Percentiles rank a stretch among this genome's conserved stretches.
Evolutionary conservation across 805 yeast genomes (phyloP).

Genomic region (Zygoascus tannicola): DNA sequence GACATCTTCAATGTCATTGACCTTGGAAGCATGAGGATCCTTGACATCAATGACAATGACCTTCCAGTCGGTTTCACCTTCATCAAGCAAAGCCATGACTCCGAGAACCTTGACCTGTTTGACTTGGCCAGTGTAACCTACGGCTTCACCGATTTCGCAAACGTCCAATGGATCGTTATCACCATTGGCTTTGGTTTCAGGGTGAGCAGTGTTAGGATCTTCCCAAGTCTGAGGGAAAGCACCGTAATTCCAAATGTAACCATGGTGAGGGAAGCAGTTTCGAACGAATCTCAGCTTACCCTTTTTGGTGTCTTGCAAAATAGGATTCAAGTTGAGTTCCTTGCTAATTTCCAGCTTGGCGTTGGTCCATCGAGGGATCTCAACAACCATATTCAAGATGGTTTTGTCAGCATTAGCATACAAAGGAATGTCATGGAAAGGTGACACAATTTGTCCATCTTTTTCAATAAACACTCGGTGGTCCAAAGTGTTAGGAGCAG

Average conservation of each 20-base stretch:
- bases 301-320: constrained; percentile 94
- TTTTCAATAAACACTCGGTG: constrained; percentile 85
- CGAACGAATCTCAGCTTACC: constrained; percentile 93
- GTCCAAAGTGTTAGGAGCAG: constrained; percentile 92
- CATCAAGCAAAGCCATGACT: constrained; percentile 90
- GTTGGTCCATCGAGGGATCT: constrained; percentile 97
- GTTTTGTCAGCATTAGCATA: constrained; percentile 91
- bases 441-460: constrained; percentile 89
- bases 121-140: constrained; percentile 59
- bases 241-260: constrained; percentile 97
- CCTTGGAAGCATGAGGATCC: constrained; percentile 82
- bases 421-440: constrained; percentile 90
- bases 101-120: constrained; percentile 91
- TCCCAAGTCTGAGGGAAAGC: constrained; percentile 99
- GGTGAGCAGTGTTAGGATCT: constrained; percentile 57
- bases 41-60: constrained; percentile 78
- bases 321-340: constrained; percentile 80
- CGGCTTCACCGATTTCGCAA: constrained; percentile 72
- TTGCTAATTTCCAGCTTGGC: constrained; percentile 93
- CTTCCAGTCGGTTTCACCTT: constrained; percentile 98
- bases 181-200: constrained; percentile 52
- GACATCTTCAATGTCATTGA: constrained; percentile 87
- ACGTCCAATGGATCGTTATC: constrained; percentile 96
- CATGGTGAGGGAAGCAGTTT: constrained; percentile 98
- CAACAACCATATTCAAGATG: constrained; percentile 83